A percentile compares a stretch with the other conserved stretches of the same genome.
These are phyloP conservation scores for Coffea humblotiana DNA, from an alignment of 305 asterid genomes.

Conservation along the genomic window DNA sequence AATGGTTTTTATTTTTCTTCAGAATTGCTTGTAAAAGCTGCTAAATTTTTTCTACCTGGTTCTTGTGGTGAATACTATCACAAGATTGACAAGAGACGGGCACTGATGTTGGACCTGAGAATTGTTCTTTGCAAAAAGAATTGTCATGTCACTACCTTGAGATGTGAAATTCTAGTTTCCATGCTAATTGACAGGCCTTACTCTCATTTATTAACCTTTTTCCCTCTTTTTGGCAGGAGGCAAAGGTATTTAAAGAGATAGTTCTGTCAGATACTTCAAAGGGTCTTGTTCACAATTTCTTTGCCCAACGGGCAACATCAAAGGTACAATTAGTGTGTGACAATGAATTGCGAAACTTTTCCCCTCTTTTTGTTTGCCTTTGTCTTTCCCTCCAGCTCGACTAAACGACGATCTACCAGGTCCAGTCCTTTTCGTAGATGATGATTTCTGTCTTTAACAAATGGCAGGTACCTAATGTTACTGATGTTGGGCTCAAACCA, in stretches of 20 bases:
- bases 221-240: constrained; percentile 57
- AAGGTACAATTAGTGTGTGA: constrained; percentile 51
- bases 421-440: constrained; percentile 8
- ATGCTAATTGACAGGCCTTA: not conserved
- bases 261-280: constrained; percentile 64
- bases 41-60: not conserved
- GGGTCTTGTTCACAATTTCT: constrained; percentile 89
- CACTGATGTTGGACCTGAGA: not conserved
- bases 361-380: not conserved
- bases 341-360: not conserved
- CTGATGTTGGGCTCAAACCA: constrained; percentile 90
- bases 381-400: too few species aligned
- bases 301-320: constrained; percentile 78
- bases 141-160: not conserved
- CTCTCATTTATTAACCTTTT: not conserved
- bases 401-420: not conserved
- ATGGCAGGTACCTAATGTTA: constrained; percentile 76
- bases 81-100: not conserved
- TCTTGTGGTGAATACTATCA: not conserved
- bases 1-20: not conserved
- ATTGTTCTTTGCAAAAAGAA: not conserved
- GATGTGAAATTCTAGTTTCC: not conserved
- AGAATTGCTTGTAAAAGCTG: not conserved
- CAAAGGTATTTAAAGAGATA: constrained; percentile 54
- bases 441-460: constrained; percentile 17